Evolutionary conservation across 2,329 filamentous ascomycete species (phyloP).

Genomic region (Dissoconium aciculare): DNA sequence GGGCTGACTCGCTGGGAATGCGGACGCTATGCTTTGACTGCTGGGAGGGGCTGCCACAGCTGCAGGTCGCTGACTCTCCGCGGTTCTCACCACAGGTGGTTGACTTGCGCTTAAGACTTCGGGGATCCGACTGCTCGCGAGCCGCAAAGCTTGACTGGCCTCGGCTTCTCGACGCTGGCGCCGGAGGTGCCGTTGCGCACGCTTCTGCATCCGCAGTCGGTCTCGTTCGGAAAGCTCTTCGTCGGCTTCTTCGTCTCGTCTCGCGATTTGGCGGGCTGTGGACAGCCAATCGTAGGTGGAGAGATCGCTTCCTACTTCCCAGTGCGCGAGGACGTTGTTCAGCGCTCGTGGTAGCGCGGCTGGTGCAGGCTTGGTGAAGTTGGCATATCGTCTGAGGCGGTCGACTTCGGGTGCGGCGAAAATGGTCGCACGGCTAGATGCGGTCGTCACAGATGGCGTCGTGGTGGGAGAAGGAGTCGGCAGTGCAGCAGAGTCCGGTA

Average conservation of each 20-base stretch:
- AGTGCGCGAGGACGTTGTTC: constrained; percentile 28
- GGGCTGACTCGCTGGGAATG: constrained; percentile 20
- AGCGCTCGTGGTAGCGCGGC: constrained; percentile 21
- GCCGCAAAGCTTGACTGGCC: constrained; percentile 12
- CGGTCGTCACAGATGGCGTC: constrained; percentile 20
- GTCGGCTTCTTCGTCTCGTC: constrained; percentile 16
- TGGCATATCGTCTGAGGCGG: constrained; percentile 26
- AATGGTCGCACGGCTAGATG: constrained; percentile 11
- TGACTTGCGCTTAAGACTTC: constrained; percentile 20
- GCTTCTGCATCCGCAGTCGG: constrained; percentile 24
- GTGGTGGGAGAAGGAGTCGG: constrained; percentile 21
- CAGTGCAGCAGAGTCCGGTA: constrained; percentile 9
- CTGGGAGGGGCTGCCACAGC: constrained; percentile 10
- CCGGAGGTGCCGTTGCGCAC: constrained; percentile 27
- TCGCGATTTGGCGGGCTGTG: constrained; percentile 17
- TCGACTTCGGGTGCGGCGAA: constrained; percentile 16
- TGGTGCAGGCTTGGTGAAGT: constrained; percentile 18
- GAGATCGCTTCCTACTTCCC: constrained; percentile 26
- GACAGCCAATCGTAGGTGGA: constrained; percentile 28
- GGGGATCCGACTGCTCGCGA: constrained; percentile 20
- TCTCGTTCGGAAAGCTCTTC: constrained; percentile 25
- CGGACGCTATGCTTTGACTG: constrained; percentile 12
- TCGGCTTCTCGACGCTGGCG: constrained; percentile 28
- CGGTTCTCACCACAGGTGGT: constrained; percentile 4
- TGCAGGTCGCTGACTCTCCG: constrained; percentile 6